Base-by-base conservation (phyloP, 208 protist genomes). In the Trypanosoma grayi region DNA sequence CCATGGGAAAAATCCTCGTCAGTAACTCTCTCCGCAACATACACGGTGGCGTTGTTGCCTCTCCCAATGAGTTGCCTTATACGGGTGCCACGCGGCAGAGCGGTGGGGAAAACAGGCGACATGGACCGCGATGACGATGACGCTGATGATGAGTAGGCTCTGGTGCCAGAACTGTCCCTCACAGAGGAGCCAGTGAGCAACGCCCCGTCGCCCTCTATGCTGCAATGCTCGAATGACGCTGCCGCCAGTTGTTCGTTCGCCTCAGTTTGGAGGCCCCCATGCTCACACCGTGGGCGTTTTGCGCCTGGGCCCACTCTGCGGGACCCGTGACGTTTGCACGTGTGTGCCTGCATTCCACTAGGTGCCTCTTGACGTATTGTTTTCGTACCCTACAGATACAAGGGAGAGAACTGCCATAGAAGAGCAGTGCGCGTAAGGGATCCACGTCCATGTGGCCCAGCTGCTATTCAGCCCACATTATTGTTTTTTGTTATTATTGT, bases 31-130 rank as follows among this genome's bases (percentile, higher is more conserved):
- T 53, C 9, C 28, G 68, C 68, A 18, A 74, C 39, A 41, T 68
- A 74, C 30, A 74, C 68, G 16, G 57, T 59, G 25, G 60, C 60
- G 54, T 74, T 74, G 27, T 74, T 74, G 18, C 68, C 68, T n/a
- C 40, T 55, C 18, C 52, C 28, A 22, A 74, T 51, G 14, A 40
- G 36, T 6, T 28, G 18, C 41, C 63, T 9, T 18, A 74, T 61
- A 24, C 33, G 37, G 39, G 59, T 39, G 18, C 60, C 60, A 50
- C 66, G 50, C 7, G 53, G 43, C 11, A 67, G 41, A 20, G 8
- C 20, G 3, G 28, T 14, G 5, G 24, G 39, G 34, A 27, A 46
- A 41, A 52, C 48, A 11, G 31, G 41, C 30, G 58, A 61, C 0
- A 68, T 22, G 18, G 48, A 65, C 5, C 58, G 68, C 10, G 56